phyloP scores from a whole-genome alignment of 768 basidiomycete genomes.

The Tubosaeta sp. region DNA sequence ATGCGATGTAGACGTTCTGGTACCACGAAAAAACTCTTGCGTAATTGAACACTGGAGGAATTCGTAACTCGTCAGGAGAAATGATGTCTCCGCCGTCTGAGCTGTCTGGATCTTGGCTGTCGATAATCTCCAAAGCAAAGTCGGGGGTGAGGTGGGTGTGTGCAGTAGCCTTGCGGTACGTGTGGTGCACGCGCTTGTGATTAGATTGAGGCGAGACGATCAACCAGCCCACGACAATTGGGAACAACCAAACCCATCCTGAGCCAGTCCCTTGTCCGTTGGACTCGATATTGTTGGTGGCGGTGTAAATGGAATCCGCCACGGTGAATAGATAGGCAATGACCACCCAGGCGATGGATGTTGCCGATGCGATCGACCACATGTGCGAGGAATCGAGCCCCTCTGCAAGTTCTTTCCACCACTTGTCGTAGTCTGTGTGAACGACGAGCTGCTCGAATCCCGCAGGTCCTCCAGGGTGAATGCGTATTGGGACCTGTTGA shows the following conservation, averaged over 20 bases:
- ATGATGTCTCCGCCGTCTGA: background rate
- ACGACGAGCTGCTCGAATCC: conserved; percentile 33
- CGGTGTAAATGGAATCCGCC: conserved; percentile 10
- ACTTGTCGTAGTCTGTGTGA: conserved; percentile 38
- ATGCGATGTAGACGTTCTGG: conserved; percentile 12
- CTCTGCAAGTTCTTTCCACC: conserved; percentile 33
- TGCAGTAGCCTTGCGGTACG: conserved; percentile 9
- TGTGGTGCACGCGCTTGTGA: conserved; percentile 23
- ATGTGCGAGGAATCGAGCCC: conserved; percentile 36
- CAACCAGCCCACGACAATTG: conserved; percentile 39
- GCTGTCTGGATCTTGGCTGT: conserved; percentile 7
- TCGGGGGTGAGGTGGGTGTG: conserved; percentile 1
- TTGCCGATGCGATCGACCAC: conserved; percentile 38
- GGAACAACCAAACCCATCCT: conserved; percentile 43
- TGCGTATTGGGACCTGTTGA: too few relatives aligned
- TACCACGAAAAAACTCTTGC: conserved; percentile 21
- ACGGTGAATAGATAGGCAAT: too few relatives aligned
- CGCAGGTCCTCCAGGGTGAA: conserved; percentile 20
- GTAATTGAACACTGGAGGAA: too few relatives aligned
- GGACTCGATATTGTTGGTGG: conserved; percentile 3
- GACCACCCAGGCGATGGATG: conserved; percentile 44
- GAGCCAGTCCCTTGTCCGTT: conserved; percentile 33
- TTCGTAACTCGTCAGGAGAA: conserved; percentile 24
- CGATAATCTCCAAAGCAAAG: conserved; percentile 14
- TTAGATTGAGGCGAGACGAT: conserved; percentile 39